These are phyloP conservation scores for Stagonosporopsis vannaccii DNA, from an alignment of 2,329 filamentous ascomycete genomes.

Conservation along the genomic window DNA sequence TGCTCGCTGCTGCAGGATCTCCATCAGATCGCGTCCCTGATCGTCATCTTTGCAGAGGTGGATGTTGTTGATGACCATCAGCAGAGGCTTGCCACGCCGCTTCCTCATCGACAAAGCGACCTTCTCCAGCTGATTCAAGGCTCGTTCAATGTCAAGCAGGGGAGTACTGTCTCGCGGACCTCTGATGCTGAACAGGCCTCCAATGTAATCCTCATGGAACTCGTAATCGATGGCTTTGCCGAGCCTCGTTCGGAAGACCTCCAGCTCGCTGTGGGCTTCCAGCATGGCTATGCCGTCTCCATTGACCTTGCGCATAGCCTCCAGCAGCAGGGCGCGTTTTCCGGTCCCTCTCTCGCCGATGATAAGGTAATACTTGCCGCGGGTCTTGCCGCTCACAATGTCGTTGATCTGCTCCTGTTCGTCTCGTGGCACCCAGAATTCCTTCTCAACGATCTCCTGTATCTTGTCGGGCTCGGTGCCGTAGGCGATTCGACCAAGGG, in stretches of 20 bases:
- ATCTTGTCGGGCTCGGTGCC: constrained; percentile 35
- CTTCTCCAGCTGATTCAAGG: constrained; percentile 97
- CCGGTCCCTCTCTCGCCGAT: constrained; percentile 96
- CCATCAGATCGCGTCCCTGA: constrained; percentile 86
- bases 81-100: constrained; percentile 70
- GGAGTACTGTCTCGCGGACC: constrained; percentile 92
- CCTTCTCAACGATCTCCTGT: constrained; percentile 50
- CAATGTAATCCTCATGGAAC: constrained; percentile 97
- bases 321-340: constrained; percentile 92
- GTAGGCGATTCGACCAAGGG: constrained; percentile 40
- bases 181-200: constrained; percentile 89
- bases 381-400: constrained; percentile 76
- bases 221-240: constrained; percentile 96
- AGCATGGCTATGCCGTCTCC: constrained; percentile 92
- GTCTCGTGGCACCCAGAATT: constrained; percentile 81
- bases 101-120: constrained; percentile 78
- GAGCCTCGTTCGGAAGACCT: constrained; percentile 90
- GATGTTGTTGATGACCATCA: constrained; percentile 92
- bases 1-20: constrained; percentile 91
- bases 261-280: constrained; percentile 90
- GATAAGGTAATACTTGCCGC: constrained; percentile 87
- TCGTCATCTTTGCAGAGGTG: constrained; percentile 91
- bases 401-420: constrained; percentile 81
- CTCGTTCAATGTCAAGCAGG: constrained; percentile 91
- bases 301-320: constrained; percentile 90